Evolutionary conservation across 2,329 filamentous ascomycete genomes (phyloP), one percentile per base, ranked within the genome.

Genomic region (Orbilia brochopaga): DNA sequence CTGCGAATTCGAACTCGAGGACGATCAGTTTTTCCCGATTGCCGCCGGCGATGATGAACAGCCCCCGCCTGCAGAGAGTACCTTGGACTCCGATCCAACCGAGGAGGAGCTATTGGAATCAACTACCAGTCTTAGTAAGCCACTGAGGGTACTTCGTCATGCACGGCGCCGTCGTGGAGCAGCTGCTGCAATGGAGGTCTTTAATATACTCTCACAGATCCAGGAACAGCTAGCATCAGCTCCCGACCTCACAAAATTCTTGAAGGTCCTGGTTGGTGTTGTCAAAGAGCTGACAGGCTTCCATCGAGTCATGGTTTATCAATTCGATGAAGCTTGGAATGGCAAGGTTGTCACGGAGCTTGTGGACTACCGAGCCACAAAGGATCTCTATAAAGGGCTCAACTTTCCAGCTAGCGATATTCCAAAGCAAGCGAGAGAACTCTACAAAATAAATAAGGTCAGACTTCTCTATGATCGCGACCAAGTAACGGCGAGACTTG

Each of bases 221-320:
- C 91, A 96, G 78, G 91, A 96, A 76, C 92, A 96, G 78, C 82
- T 96, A 11, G 85, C 90, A 2, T 85, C 86, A 24, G 90, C 91
- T 0, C 83, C 86, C 0, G 88, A 84, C 69, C 81, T 96, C 0
- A 87, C 91, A 0, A 83, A 79, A 0, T 91, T 96, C 69, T 81
- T 96, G 40, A 93, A 94, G 76, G 87, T 92, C 4, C 80, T 94
- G 1, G 89, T 93, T 0, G 91, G 91, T 0, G 89, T 96, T 6
- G 86, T 96, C 35, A 96, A 95, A 77, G 92, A 96, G 77, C 78
- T 96, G 54, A 95, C 91, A 0, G 91, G 92, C 0, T 96, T 96
- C 74, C 92, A 96, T 77, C 89, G 92, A 11, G 90, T 96, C 53
- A 92, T 96, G 90, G 85, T 96, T 1, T 96, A 96, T 77, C 91